Evolutionary conservation across 495 filamentous ascomycete species (phyloP).

Genomic region (Penicillium riverlandense): DNA sequence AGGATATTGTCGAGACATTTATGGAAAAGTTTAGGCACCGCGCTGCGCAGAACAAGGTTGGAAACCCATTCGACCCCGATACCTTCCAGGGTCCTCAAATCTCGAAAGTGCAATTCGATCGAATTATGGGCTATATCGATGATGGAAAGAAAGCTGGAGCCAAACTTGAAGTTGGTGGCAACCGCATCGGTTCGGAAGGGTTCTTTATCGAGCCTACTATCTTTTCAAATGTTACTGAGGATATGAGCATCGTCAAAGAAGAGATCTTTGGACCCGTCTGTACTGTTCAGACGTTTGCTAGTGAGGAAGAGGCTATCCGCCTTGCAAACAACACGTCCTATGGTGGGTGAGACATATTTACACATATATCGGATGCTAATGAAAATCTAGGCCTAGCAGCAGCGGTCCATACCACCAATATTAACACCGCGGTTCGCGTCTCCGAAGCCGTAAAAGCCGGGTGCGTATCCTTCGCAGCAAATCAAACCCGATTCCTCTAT

Average conservation of each 20-base stretch:
- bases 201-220: conserved; percentile 99
- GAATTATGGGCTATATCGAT: conserved; percentile 97
- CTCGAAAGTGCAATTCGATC: conserved; percentile 89
- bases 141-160: conserved; percentile 82
- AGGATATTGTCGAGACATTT: conserved; percentile 94
- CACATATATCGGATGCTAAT: no score
- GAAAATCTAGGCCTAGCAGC: no score
- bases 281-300: conserved; percentile 89
- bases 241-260: conserved; percentile 99
- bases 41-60: conserved; percentile 74
- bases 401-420: conserved; percentile 84
- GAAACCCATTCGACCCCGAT: conserved; percentile 77
- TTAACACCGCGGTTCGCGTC: conserved; percentile 89
- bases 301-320: conserved; percentile 74
- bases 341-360: no score
- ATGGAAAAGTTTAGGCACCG: conserved; percentile 80
- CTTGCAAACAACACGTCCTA: conserved; percentile 78
- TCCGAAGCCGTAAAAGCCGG: conserved; percentile 73
- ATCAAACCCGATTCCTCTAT: no score
- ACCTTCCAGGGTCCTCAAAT: conserved; percentile 99
- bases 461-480: no score
- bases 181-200: conserved; percentile 80
- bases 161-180: conserved; percentile 76
- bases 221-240: conserved; percentile 77
- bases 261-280: conserved; percentile 98